Evolutionary conservation across 306 rosid genomes (phyloP), one percentile per base, ranked within the genome.

Genomic region (Prunus campanulata): DNA sequence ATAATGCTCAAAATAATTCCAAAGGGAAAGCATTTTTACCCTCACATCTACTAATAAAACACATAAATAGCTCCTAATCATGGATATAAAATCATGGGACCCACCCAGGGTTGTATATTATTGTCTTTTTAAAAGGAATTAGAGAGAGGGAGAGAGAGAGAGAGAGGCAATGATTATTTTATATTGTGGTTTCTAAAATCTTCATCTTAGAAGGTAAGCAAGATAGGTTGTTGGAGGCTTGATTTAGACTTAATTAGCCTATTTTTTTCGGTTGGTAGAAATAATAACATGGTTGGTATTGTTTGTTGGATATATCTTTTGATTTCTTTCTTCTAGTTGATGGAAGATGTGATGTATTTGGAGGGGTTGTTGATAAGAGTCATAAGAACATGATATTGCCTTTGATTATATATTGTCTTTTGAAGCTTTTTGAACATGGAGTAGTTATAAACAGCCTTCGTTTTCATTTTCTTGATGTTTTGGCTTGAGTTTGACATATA

Each of bases 221-320:
- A 83, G 47, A 2, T 30, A 3, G 46, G 46, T 5, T 24, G 46
- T 30, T 32, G 76, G 57, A 65, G 66, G 52, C 48, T 10, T 61
- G 27, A 61, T 60, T 1, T 8, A 18, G 35, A 44, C 66, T 0
- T 4, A 27, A 27, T 27, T 27, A 55, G 18, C 16, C 52, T 44
- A 25, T 27, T 11, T 10, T 11, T 46, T 50, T 25, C 32, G 57
- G 68, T 63, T 68, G 83, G 70, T 74, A 18, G 8, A 35, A 49
- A 74, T 1, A 49, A 74, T 1, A n/a, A 55, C 66, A 48, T 35
- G 69, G 80, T 79, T 79, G 86, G 83, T 83, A 54, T 76, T 3
- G n/a, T 48, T 75, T 50, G 48, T 29, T 44, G 15, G 67, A 30
- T 56, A 12, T 25, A 18, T 30, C 9, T 74, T 5, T 27, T 12